phyloP scores from a whole-genome alignment of 768 basidiomycete genomes.

The Russula brevipes region DNA sequence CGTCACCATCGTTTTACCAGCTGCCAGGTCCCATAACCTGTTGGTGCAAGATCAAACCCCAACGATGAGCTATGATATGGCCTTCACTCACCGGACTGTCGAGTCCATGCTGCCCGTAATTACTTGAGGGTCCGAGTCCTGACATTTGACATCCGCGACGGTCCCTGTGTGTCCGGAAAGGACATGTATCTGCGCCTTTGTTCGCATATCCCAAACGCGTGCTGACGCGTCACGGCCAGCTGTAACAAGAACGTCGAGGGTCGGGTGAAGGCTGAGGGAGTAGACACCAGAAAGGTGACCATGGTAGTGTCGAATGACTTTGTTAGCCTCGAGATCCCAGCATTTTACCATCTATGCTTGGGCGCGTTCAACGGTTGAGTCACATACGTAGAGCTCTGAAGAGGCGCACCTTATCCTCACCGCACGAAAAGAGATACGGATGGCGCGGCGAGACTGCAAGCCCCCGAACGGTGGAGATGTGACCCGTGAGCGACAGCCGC shows the following conservation, averaged over 20 bases:
- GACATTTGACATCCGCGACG: slow-evolving; percentile 91
- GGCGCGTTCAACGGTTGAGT: background rate
- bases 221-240: slow-evolving; percentile 95
- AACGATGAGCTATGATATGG: background rate
- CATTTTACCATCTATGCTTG: slow-evolving; percentile 91
- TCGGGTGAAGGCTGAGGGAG: slow-evolving; percentile 86
- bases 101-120: slow-evolving; percentile 99
- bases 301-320: slow-evolving; percentile 98
- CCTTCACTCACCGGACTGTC: slow-evolving; percentile 66
- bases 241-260: slow-evolving; percentile 92
- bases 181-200: slow-evolving; percentile 92
- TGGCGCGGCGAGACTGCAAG: slow-evolving; percentile 88
- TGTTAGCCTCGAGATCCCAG: slow-evolving; percentile 98
- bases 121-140: slow-evolving; percentile 96
- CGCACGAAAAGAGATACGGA: slow-evolving; percentile 96
- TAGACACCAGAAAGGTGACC: slow-evolving; percentile 99
- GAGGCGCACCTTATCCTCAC: slow-evolving; percentile 85
- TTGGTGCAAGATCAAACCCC: background rate
- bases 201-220: slow-evolving; percentile 99
- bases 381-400: background rate
- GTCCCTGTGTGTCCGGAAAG: slow-evolving; percentile 92
- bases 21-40: slow-evolving; percentile 95
- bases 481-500: slow-evolving; percentile 93
- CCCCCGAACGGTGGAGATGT: slow-evolving; percentile 95
- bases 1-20: slow-evolving; percentile 94